Base-by-base conservation (phyloP, 2,329 filamentous ascomycete species). In the Fusarium sulawesiense region DNA sequence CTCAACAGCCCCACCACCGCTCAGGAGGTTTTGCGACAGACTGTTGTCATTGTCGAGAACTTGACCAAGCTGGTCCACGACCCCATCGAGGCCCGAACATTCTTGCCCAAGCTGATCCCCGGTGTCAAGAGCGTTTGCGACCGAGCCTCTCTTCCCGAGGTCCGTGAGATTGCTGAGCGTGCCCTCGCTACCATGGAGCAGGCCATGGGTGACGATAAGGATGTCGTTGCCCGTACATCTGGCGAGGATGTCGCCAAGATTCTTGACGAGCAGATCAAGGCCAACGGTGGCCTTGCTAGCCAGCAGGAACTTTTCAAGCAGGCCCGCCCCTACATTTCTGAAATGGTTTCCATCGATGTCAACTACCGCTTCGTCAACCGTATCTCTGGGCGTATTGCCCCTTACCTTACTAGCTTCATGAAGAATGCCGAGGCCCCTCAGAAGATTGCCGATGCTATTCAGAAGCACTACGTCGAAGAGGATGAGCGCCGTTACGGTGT, bases 41-140 rank as follows among this genome's bases (percentile, higher is more conserved):
- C 96, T 4, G 94, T 97, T 30, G 94, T 99, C 57, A 97, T 99
- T 54, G 92, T 96, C 21, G 96, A 99, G 84, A 99, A 99, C 83
- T 85, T 99, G 84, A 99, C 96, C 66, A 98, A 97, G 85, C 89
- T 99, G 32, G 96, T 99, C 29, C 96, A 99, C 81, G 94, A 91
- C 79, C 96, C 96, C 16, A 89, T 97, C 64, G 96, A 99, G 84
- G 96, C 96, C 34, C 89, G 96, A 72, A 93, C 93, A 59, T 99
- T 99, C 86, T 83, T 99, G 78, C 96, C 96, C 54, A 98, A 97
- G 82, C 86, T 99, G 55, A 92, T 93, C 77, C 96, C 96, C 45
- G 96, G 96, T 88, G 92, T 99, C 48, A 93, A 98, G 85, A 88
- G 87, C 58, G 95, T 99, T 61, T 89, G 91, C 72, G 91, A 97